Conservation (phyloP, 2,329 filamentous ascomycete species). For the Ceratocystis papillata region DNA sequence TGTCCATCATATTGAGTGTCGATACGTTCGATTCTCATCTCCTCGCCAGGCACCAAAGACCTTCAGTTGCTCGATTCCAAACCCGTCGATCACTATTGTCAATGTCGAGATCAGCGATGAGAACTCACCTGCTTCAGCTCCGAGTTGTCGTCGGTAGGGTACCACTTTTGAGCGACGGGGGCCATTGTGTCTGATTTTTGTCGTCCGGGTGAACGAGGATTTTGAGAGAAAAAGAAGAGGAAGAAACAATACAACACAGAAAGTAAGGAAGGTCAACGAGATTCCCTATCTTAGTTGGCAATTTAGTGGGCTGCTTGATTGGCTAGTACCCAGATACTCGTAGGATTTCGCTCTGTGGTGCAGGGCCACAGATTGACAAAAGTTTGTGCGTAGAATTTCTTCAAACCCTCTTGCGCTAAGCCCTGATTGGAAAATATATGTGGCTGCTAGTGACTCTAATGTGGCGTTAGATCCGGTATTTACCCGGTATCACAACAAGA, state of each 20-base stretch:
- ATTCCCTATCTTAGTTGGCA: constrained; percentile 26
- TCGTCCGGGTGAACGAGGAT: constrained; percentile 26
- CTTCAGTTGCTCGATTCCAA: constrained; percentile 10
- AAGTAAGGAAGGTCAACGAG: constrained; percentile 28
- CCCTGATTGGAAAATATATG: constrained; percentile 28
- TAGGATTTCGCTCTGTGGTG: constrained; percentile 25
- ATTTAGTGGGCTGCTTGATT: constrained; percentile 23
- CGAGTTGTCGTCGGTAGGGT: constrained; percentile 85
- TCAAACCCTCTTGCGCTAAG: constrained; percentile 37
- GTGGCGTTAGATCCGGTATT: constrained; percentile 12
- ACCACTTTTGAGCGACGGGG: constrained; percentile 98
- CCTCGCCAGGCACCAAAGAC: not conserved
- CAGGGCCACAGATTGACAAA: constrained; percentile 27
- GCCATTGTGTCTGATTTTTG: constrained; percentile 35
- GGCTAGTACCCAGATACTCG: constrained; percentile 16
- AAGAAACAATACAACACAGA: constrained; percentile 24
- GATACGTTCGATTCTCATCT: constrained; percentile 2
- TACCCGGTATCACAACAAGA: constrained; percentile 13
- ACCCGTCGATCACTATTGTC: constrained; percentile 26
- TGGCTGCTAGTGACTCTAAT: not conserved
- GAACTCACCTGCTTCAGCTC: constrained; percentile 86
- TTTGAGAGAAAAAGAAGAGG: constrained; percentile 24
- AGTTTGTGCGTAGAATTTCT: constrained; percentile 34
- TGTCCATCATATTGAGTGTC: constrained; percentile 10
- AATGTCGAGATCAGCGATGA: constrained; percentile 26